Evolutionary conservation across 768 basidiomycete genomes (phyloP).

Genomic region (Tulasnella sp.): DNA sequence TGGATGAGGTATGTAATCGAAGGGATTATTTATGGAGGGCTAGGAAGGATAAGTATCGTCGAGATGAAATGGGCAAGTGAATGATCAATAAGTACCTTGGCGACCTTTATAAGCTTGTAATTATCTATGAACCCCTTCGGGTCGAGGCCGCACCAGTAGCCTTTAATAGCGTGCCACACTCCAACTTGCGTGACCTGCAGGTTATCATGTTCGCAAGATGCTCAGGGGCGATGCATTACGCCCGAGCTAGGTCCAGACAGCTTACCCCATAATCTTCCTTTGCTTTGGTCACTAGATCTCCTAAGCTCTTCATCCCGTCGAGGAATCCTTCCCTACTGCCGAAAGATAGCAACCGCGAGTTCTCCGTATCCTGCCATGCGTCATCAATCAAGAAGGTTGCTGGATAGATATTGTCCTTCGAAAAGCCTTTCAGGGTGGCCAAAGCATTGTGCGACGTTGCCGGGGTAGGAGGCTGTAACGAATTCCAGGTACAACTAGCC

Average conservation of each 20-base stretch:
- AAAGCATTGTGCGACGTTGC: conserved; percentile 13
- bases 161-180: conserved; percentile 16
- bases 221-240: too few relatives aligned
- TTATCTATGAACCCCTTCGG: conserved; percentile 10
- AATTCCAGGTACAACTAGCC: conserved; percentile 14
- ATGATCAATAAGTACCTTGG: not conserved
- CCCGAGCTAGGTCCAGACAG: too few relatives aligned
- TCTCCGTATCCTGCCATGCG: conserved; percentile 15
- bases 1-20: conserved; percentile 15
- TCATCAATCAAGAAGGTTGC: conserved; percentile 17
- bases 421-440: not conserved
- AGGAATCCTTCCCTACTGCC: conserved; percentile 11
- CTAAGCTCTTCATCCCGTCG: conserved; percentile 13
- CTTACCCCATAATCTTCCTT: conserved; percentile 15
- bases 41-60: too few relatives aligned
- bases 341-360: conserved; percentile 13
- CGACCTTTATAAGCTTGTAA: conserved; percentile 14
- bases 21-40: too few relatives aligned
- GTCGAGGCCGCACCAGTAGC: conserved; percentile 17
- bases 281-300: conserved; percentile 9
- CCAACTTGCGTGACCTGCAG: conserved; percentile 10
- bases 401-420: conserved; percentile 8
- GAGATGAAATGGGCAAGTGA: too few relatives aligned
- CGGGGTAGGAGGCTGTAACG: conserved; percentile 12
- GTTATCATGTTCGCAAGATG: too few relatives aligned